A percentile compares a stretch with the other conserved stretches of the same genome.
phyloP scores from a whole-genome alignment of 2,329 filamentous ascomycete genomes.

The Aspergillus piperis region DNA sequence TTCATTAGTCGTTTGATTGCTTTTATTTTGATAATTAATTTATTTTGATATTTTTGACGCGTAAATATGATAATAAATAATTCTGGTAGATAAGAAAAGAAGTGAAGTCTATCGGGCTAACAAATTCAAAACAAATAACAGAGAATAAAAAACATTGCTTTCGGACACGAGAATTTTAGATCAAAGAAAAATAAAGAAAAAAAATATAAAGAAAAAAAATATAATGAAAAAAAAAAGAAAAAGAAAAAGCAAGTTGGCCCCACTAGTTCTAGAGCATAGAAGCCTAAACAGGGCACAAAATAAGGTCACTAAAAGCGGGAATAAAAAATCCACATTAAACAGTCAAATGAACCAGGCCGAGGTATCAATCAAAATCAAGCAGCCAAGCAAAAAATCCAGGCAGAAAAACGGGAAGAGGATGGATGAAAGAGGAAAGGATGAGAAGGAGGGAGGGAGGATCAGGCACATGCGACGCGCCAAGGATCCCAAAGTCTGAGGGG shows the following conservation, averaged over 20 bases:
- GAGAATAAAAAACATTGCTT: background rate
- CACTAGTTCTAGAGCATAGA: background rate
- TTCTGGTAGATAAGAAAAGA: background rate
- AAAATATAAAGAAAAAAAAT: too few relatives aligned
- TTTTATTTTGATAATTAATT: too few relatives aligned
- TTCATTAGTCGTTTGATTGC: too few relatives aligned
- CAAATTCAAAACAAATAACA: background rate
- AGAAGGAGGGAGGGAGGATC: background rate
- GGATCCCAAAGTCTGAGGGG: constrained; percentile 7
- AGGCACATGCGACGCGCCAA: constrained; percentile 13
- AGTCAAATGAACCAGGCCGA: constrained; percentile 27
- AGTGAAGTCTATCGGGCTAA: constrained; percentile 10
- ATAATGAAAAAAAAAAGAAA: too few relatives aligned
- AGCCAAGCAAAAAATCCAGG: background rate
- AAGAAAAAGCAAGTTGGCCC: background rate
- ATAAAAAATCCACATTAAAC: constrained; percentile 11
- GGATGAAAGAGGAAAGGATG: background rate
- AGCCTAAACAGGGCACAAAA: too few relatives aligned
- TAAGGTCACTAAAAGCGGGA: background rate
- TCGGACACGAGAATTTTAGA: background rate
- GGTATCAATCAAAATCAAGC: constrained; percentile 21
- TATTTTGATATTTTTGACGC: background rate
- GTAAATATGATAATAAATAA: background rate
- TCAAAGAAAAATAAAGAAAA: background rate
- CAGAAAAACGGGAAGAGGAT: background rate